Base-by-base conservation (phyloP, 1,284 basidiomycete genomes). In the Papiliotrema fonsecae region DNA sequence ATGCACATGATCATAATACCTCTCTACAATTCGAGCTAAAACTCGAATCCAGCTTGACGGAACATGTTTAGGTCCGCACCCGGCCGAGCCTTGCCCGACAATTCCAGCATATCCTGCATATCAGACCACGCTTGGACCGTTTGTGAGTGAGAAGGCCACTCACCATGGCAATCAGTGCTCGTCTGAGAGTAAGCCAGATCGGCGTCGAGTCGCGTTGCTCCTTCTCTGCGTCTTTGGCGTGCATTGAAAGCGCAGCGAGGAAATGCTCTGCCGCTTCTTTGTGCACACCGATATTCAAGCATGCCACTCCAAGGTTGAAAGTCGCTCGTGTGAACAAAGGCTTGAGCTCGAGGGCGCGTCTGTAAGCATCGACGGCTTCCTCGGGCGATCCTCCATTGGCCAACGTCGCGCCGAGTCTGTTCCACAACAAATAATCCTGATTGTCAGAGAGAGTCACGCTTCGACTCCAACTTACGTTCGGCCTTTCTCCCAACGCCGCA, bases 321-420 rank as follows among this genome's bases (percentile, higher is more conserved):
- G 97, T 92, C 6, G 94, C 96, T 11, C 96, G 82, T 0, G 96
- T 97, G 69, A 97, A 98, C 2, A 91, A 93, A 14, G 96, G 96
- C 35, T 93, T 83, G 42, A 97, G 77, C 64, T 86, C 85, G n/a
- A 99, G 77, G 0, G 96, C 96, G 68, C 92, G 85, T 55, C 88
- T 81, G 71, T 98, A 99, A 13, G 92, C 93, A 35, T 89, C 88
- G 28, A 98, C 81, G 2, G 96, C 94, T 70, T 96, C 89, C 72
- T 98, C 96, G 0, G 94, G 88, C 60, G 89, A 87, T 53, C 84
- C 91, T 1, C 90, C 91, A 69, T 99, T 99, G 16, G 93, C 96
- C 32, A 98, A 78, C 6, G 88, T 92, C 1, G 94, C 97, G 3
- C 96, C 96, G 5, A 97, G 77, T 44, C 96, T 79, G 72, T 99